Conservation (phyloP, 2,329 filamentous ascomycete species). For the Diaporthe longicolla region DNA sequence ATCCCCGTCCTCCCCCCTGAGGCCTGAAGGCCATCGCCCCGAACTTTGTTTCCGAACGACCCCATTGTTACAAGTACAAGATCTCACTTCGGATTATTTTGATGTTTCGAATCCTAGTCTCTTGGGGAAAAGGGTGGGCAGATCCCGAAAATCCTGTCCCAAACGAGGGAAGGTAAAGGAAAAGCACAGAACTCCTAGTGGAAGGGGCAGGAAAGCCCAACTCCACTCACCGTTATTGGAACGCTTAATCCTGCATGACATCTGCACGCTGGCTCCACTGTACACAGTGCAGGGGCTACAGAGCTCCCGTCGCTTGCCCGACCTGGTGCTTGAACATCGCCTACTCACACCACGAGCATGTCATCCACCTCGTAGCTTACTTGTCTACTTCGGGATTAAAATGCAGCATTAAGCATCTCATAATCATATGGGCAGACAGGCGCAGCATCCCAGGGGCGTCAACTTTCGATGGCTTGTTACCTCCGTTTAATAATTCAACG, state of each 20-base stretch:
- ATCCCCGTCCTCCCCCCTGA: slow-evolving; percentile 35
- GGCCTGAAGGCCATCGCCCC: slow-evolving; percentile 25
- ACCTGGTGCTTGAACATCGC: slow-evolving; percentile 14
- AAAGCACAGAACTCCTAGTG: slow-evolving; percentile 24
- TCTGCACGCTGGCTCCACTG: slow-evolving; percentile 33
- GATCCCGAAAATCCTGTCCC: slow-evolving; percentile 32
- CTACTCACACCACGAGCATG: slow-evolving; percentile 24
- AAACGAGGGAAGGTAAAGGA: slow-evolving; percentile 19
- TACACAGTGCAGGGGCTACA: slow-evolving; percentile 28
- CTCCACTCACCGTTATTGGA: slow-evolving; percentile 37
- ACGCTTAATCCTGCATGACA: slow-evolving; percentile 41
- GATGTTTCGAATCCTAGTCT: slow-evolving; percentile 30
- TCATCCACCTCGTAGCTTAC: slow-evolving; percentile 27
- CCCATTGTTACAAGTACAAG: slow-evolving; percentile 25
- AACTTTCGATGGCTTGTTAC: slow-evolving; percentile 32
- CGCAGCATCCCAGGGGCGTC: slow-evolving; percentile 26
- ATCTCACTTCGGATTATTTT: slow-evolving; percentile 32
- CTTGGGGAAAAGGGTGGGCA: slow-evolving; percentile 27
- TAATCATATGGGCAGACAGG: slow-evolving; percentile 28
- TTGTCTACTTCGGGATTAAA: neutral
- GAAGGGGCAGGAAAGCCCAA: slow-evolving; percentile 11
- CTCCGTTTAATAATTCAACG: slow-evolving; percentile 8
- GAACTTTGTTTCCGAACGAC: slow-evolving; percentile 36
- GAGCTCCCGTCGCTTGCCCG: neutral
- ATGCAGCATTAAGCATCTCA: slow-evolving; percentile 5